phyloP scores from a whole-genome alignment of 2,329 filamentous ascomycete species.

The Reticulascus tulasneorum region DNA sequence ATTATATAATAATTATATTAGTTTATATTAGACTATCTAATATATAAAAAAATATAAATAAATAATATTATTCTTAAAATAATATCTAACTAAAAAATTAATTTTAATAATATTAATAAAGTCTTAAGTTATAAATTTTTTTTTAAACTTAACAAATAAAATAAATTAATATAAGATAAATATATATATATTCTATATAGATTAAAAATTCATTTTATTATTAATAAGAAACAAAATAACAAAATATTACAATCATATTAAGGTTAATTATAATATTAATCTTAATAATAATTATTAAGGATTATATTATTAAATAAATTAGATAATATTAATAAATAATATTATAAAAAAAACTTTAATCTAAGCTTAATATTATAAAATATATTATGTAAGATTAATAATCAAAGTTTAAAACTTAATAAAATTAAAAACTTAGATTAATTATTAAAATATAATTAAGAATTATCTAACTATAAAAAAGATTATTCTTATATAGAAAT shows the following conservation, averaged over 20 bases:
- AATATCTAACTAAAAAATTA: no score
- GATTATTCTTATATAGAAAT: neutral
- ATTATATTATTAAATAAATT: neutral
- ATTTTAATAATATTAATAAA: no score
- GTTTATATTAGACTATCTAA: no score
- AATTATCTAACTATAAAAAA: neutral
- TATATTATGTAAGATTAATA: neutral
- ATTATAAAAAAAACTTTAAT: no score
- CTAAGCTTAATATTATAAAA: neutral
- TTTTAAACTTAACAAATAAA: neutral
- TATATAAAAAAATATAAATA: no score
- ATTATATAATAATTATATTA: no score
- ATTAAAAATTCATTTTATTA: no score
- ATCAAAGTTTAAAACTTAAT: neutral
- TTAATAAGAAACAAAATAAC: no score
- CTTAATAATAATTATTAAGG: neutral
- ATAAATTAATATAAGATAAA: neutral
- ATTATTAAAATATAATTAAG: neutral
- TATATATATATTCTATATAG: neutral
- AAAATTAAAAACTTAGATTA: neutral
- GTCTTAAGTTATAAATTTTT: no score
- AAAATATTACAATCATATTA: neutral
- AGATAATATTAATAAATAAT: neutral
- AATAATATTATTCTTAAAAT: no score
- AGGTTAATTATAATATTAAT: neutral